Conservation (phyloP, 306 rosid genomes). For the Quercus suber region DNA sequence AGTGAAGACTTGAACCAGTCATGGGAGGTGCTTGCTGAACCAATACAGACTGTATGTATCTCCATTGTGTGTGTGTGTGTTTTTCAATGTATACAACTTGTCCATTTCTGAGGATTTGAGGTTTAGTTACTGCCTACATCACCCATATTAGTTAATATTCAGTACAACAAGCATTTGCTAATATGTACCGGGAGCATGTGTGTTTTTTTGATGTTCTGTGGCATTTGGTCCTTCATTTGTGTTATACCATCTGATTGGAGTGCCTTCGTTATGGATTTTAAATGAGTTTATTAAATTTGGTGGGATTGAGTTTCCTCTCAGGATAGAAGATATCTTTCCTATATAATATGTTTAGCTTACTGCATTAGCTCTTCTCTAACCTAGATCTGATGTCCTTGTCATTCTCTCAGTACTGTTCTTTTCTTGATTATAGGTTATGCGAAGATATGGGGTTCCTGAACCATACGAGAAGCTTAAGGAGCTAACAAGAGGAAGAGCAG, state of each 20-base stretch:
- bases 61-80: slow-evolving; percentile 1
- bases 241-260: background rate
- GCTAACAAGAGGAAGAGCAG: slow-evolving; percentile 84
- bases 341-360: background rate
- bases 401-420: background rate
- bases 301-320: background rate
- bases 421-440: slow-evolving; percentile 61
- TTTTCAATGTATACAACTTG: background rate
- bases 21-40: slow-evolving; percentile 98
- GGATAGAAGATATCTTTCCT: background rate
- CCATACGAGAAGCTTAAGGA: slow-evolving; percentile 91
- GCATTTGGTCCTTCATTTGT: background rate
- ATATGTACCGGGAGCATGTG: too few relatives aligned
- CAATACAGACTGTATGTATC: slow-evolving; percentile 81
- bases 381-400: background rate
- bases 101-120: background rate
- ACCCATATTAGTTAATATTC: background rate
- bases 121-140: background rate
- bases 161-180: too few relatives aligned
- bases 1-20: slow-evolving; percentile 74
- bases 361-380: background rate
- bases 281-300: background rate
- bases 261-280: background rate
- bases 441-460: slow-evolving; percentile 90
- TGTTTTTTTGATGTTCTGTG: too few relatives aligned